These are phyloP conservation scores for Diddensiella caesifluorescens DNA, from an alignment of 805 yeast genomes.

Conservation along the genomic window DNA sequence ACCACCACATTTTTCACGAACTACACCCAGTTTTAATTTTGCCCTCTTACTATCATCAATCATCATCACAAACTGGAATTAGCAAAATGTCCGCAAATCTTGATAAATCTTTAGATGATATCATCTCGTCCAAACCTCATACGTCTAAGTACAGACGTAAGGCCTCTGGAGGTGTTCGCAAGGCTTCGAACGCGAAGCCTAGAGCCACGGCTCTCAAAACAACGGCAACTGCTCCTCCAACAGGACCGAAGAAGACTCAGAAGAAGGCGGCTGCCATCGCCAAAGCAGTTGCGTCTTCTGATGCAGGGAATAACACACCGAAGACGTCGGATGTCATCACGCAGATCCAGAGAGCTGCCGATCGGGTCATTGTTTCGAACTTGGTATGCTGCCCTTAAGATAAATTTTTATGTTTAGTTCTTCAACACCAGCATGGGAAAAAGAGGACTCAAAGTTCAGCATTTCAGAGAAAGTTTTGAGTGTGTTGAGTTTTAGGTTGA, in stretches of 20 bases:
- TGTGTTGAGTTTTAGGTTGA: too few species aligned
- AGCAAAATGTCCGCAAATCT: conserved; percentile 68
- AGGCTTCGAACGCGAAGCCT: conserved; percentile 20
- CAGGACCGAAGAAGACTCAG: conserved; percentile 13
- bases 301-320: conserved; percentile 23
- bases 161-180: conserved; percentile 26
- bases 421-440: background rate
- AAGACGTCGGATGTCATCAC: conserved; percentile 17
- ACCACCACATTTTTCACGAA: too few species aligned
- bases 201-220: conserved; percentile 8
- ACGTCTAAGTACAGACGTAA: conserved; percentile 22
- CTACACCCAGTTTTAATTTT: too few species aligned
- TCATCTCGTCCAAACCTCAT: conserved; percentile 57
- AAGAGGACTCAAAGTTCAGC: background rate
- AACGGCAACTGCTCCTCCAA: conserved; percentile 6
- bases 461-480: too few species aligned
- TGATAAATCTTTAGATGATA: conserved; percentile 93
- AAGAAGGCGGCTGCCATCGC: conserved; percentile 5
- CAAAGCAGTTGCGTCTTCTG: conserved; percentile 1
- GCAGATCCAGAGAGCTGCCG: conserved; percentile 43
- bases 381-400: conserved; percentile 37
- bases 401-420: background rate
- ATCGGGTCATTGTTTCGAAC: conserved; percentile 80
- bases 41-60: too few species aligned
- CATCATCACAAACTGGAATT: too few species aligned